Percentiles rank a stretch among this genome's conserved stretches.
These are phyloP conservation scores for Xylaria hypoxylon DNA, from an alignment of 2,329 filamentous ascomycete species.

Conservation along the genomic window DNA sequence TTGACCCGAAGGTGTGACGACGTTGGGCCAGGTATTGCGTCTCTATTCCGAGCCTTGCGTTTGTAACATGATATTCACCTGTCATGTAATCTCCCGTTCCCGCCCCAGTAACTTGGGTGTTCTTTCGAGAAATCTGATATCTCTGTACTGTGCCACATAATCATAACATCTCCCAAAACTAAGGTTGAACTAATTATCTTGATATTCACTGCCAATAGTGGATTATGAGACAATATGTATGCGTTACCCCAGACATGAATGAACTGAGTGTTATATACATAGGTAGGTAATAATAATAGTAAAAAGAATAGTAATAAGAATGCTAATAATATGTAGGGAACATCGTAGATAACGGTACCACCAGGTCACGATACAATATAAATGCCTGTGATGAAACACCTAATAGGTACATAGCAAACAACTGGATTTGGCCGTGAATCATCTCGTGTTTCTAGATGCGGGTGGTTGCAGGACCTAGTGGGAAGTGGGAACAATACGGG, in stretches of 20 bases:
- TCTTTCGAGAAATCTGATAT: slow-evolving; percentile 1
- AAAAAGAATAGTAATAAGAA: too few species aligned
- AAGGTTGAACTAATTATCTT: not conserved
- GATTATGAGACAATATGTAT: slow-evolving; percentile 19
- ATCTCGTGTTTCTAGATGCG: slow-evolving; percentile 39
- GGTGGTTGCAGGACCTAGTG: slow-evolving; percentile 39
- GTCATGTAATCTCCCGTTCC: slow-evolving; percentile 29
- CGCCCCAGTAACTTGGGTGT: slow-evolving; percentile 15
- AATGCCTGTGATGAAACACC: slow-evolving; percentile 22
- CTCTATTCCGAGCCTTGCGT: not conserved
- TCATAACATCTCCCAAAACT: not conserved
- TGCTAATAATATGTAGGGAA: slow-evolving; percentile 10
- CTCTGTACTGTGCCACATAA: not conserved
- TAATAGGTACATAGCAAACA: slow-evolving; percentile 41
- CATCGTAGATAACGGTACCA: slow-evolving; percentile 2
- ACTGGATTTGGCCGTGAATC: slow-evolving; percentile 33
- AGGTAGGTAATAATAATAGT: too few species aligned
- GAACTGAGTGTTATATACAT: not conserved
- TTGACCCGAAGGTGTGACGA: not conserved
- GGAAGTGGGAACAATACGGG: slow-evolving; percentile 8
- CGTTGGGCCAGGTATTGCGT: not conserved
- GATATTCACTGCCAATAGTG: not conserved
- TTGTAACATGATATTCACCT: slow-evolving; percentile 6
- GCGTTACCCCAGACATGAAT: not conserved
- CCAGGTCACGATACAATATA: slow-evolving; percentile 23